Base-by-base conservation (phyloP, 192 early-diverging fungal species). In the Backusella macrospora region DNA sequence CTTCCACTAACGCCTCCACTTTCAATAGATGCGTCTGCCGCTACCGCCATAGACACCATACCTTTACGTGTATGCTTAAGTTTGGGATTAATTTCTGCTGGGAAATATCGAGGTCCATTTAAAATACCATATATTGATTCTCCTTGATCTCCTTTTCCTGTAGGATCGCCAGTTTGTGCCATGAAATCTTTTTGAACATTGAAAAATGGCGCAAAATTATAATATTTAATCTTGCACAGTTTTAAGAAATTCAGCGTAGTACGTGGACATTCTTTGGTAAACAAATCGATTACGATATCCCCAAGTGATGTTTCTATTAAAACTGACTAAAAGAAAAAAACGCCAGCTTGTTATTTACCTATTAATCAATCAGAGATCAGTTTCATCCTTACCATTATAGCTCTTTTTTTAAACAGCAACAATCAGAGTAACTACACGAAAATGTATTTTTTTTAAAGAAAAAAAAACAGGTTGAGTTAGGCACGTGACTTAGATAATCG, bases 281-380 rank as follows among this genome's bases (percentile, higher is more conserved):
- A 81, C n/a, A 96, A 84, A 80, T 96, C 95, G 39, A 96, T 93
- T 68, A 96, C 93, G 47, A 96, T 86, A 72, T 96, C 94, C 39
- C 95, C 95, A 21, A 95, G 76, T 1, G 95, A 95, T 1, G 97
- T 99, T 80, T 99, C 95, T 3, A 97, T 43, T 10, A 95, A 82
- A 16, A 96, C 95, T 46, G 80, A 82, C 80, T 82, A 67, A 52
- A 16, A 55, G 13, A 65, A 16, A 0, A 6, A 65, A 1, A 65
- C 1, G 6, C n/a, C 5, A 14, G 64, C 26, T 23, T 21, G 21
- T 23, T 65, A 16, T 18, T 52, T 34, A 34, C 29, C 29, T 34
- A 34, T 34, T 34, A 34, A 34, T 34, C 29, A 34, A 34, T 2
- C 29, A 34, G 29, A 0, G 29, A 34, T 34, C 29, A 34, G 29